Evolutionary conservation across 345 rosid species (phyloP), one percentile per base, ranked within the genome.

Genomic region (Brassica carinata): DNA sequence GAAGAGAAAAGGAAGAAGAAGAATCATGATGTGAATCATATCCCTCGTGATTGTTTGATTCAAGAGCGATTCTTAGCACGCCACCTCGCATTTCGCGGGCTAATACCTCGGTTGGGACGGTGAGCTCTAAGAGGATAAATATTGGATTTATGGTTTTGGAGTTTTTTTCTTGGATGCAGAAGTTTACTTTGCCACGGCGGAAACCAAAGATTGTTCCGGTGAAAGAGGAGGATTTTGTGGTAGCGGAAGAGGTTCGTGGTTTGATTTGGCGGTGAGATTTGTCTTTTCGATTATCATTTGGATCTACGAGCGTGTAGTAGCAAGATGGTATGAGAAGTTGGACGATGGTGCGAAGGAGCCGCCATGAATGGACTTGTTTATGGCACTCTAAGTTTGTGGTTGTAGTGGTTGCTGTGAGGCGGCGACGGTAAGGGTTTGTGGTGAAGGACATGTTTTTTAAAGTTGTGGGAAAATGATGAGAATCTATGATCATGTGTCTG

Each of bases 321-420:
- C 96, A 91, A 64, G 71, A 85, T 10, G 97, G 94, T 55, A 90
- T 73, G 53, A 91, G 87, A 45, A 90, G 88, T 63, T 83, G 75
- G 9, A 86, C 38, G 67, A 92, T 89, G 66, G 83, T 84, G 7
- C 89, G 88, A 17, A 90, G 84, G 71, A 91, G 85, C 75, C 92
- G 82, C 97, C 97, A 91, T 40, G 94, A 91, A 30, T 90, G 91
- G 71, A 90, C 92, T 67, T 91, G 97, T 77, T 90, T 90, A 18
- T 91, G 86, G 85, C 97, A 91, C 75, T 91, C 94, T 15, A 90
- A 89, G n/a, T 88, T 33, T 78, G 88, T 74, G 59, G 85, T 38
- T 19, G 83, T 48, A 76, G 57, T 73, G 72, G 86, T 66, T 77
- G 79, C 79, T 2, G 63, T 17, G 0, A 80, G 29, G 65, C 48